These are phyloP conservation scores for Cystofilobasidium bisporidii DNA, from an alignment of 768 basidiomycete species.

Conservation along the genomic window DNA sequence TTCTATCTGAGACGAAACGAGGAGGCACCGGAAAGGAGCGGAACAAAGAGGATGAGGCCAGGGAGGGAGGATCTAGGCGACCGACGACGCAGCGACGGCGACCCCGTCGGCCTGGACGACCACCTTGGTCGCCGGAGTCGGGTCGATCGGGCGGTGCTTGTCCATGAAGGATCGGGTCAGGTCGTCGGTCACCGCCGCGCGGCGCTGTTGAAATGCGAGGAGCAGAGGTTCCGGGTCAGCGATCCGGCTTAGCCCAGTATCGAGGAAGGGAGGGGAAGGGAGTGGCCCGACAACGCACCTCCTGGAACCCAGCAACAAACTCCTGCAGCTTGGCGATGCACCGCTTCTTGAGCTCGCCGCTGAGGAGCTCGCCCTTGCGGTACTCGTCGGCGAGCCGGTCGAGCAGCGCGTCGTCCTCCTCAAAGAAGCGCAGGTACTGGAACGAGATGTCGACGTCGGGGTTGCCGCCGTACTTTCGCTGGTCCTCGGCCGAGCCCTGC, in stretches of 20 bases:
- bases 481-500: slow-evolving; percentile 89
- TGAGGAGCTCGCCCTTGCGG: slow-evolving; percentile 72
- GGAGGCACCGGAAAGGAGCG: no score
- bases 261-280: no score
- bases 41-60: neutral
- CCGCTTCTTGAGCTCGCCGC: slow-evolving; percentile 79
- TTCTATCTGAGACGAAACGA: no score
- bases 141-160: slow-evolving; percentile 59
- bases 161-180: slow-evolving; percentile 72
- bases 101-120: no score
- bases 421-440: slow-evolving; percentile 89
- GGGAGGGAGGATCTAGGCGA: neutral
- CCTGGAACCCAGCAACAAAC: slow-evolving; percentile 80
- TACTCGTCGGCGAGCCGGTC: slow-evolving; percentile 78
- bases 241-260: no score
- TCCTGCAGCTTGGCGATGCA: slow-evolving; percentile 74
- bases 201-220: slow-evolving; percentile 48
- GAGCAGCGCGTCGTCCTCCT: slow-evolving; percentile 88
- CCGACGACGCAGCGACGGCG: no score
- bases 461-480: slow-evolving; percentile 74
- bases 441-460: slow-evolving; percentile 92
- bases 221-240: no score
- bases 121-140: slow-evolving; percentile 9
- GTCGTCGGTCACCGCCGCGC: slow-evolving; percentile 69
- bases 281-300: slow-evolving; percentile 42